Base-by-base conservation (phyloP, 495 filamentous ascomycete genomes). In the Alectoria sarmentosa region DNA sequence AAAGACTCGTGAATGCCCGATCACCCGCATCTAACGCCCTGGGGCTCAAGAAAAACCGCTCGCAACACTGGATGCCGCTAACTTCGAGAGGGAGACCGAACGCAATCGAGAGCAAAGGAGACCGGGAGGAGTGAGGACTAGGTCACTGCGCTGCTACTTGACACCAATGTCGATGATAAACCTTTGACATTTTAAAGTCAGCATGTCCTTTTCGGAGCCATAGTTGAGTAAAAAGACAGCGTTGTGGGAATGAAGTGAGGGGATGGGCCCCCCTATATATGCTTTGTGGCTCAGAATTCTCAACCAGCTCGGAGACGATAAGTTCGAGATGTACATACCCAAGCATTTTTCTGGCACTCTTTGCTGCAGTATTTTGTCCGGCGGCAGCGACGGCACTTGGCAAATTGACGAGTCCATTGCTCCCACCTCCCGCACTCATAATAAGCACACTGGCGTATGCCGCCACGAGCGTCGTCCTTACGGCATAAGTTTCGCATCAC, bases 341-440 rank as follows among this genome's bases (percentile, higher is more conserved):
- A 98, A 13, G 94, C 94, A 68, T 90, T 92, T 80, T 98, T 98
- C 76, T 98, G 94, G 77, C 94, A 98, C 72, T 97, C 94, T 77
- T 98, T 98, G 83, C 91, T 96, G 86, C 94, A 98, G 78, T 98
- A 98, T 74, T 98, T 98, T 67, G 94, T 98, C 66, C 94, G 87
- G 67, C 94, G 87, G 77, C 94, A 98, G 58, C 94, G 87, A 52
- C 94, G 88, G 77, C 94, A 98, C 75, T 98, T 98, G 69, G 94
- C 94, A 75, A 98, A 98, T 73, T 98, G 93, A 52, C 94, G 84
- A 61, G 93, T 91, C 75, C 82, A 96, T 76, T 96, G 88, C 71
- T 98, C 94, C 94, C 94, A 98, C 75, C 93, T 94, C 60, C 94
- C 94, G 72, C 94, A 98, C 76, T 96, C 86, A 77, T 93, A 98